These are phyloP conservation scores for Aechmea fasciata DNA, from an alignment of 176 grass and related monocot genomes.

Conservation along the genomic window DNA sequence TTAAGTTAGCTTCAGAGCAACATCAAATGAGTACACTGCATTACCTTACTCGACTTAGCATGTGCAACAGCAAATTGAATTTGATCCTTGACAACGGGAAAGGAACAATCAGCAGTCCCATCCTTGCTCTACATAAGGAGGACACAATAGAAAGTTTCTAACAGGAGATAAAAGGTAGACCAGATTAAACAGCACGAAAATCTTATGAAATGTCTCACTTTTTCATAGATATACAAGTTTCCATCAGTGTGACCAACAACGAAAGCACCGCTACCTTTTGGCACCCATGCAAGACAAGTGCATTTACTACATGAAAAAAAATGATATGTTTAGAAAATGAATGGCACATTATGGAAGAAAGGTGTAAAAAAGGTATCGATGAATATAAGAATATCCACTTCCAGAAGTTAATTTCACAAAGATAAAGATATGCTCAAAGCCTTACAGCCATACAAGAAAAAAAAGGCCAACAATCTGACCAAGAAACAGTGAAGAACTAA, in stretches of 20 bases:
- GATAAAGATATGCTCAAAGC: no score
- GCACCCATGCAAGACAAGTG: constrained; percentile 79
- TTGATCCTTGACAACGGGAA: constrained; percentile 80
- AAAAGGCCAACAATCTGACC: no score
- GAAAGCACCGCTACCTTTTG: constrained; percentile 65
- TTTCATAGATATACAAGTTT: constrained; percentile 94
- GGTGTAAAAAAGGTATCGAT: not conserved
- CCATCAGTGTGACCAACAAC: constrained; percentile 87
- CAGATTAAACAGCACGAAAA: constrained; percentile 11
- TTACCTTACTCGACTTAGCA: constrained; percentile 93
- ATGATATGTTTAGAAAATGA: constrained; percentile 4
- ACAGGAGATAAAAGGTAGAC: constrained; percentile 7
- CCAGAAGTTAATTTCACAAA: no score
- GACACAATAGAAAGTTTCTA: constrained; percentile 23
- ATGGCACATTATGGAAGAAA: constrained; percentile 11
- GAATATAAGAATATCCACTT: not conserved
- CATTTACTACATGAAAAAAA: constrained; percentile 60
- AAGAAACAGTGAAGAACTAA: no score
- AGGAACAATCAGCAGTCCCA: constrained; percentile 81
- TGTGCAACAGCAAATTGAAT: constrained; percentile 70
- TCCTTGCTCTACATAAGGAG: constrained; percentile 61
- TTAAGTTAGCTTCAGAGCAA: not conserved
- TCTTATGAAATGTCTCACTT: constrained; percentile 42
- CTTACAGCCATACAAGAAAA: no score
- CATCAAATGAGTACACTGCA: constrained; percentile 12